Percentiles rank a stretch among this genome's conserved stretches.
Evolutionary conservation across 2,329 filamentous ascomycete genomes (phyloP).

Genomic region (Neofusicoccum cordaticola): DNA sequence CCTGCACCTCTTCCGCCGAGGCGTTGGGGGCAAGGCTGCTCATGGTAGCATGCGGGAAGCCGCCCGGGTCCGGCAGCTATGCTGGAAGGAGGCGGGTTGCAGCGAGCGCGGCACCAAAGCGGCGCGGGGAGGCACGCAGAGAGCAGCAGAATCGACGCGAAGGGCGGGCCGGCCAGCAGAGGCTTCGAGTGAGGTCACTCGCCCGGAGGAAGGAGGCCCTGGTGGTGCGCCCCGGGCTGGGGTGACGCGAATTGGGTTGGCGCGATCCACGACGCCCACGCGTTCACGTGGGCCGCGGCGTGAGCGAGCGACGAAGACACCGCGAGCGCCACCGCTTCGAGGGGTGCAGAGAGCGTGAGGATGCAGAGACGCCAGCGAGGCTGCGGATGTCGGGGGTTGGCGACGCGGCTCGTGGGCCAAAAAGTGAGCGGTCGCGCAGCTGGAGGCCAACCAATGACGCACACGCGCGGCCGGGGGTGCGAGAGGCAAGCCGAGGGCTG

Average conservation of each 20-base stretch:
- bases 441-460: constrained; percentile 2
- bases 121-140: not conserved
- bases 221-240: not conserved
- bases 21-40: not conserved
- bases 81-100: too few species aligned
- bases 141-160: not conserved
- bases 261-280: not conserved
- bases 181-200: not conserved
- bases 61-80: not conserved
- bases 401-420: constrained; percentile 3
- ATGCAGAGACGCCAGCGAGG: not conserved
- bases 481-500: not conserved
- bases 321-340: not conserved
- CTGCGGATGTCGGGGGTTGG: constrained; percentile 3
- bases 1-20: constrained; percentile 2
- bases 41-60: constrained; percentile 4
- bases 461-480: not conserved
- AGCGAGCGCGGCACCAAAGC: not conserved
- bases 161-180: not conserved
- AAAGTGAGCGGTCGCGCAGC: not conserved
- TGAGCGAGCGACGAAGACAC: not conserved
- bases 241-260: not conserved
- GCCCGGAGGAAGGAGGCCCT: not conserved
- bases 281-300: not conserved
- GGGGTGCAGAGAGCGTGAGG: not conserved